Conservation (phyloP, 768 basidiomycete species). For the Pleurotus giganteus region DNA sequence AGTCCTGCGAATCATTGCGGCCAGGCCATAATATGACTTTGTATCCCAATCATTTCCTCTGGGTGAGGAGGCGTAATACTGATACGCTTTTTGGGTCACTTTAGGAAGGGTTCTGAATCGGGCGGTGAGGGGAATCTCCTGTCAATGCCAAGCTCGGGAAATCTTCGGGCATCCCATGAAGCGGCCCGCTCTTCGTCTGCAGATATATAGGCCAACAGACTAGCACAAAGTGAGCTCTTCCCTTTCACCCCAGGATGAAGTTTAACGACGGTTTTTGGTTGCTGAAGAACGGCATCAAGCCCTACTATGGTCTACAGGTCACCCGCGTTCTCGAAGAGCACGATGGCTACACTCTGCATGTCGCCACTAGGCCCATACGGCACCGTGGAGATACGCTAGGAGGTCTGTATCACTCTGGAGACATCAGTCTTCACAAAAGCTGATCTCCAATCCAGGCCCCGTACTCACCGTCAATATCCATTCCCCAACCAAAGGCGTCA, state of each 20-base stretch:
- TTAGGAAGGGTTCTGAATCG: too few relatives aligned
- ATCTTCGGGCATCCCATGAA: not conserved
- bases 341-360: constrained; percentile 53
- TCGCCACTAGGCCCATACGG: constrained; percentile 58
- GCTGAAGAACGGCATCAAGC: constrained; percentile 57
- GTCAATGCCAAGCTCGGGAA: not conserved
- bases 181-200: constrained; percentile 17
- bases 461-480: constrained; percentile 49
- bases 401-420: constrained; percentile 29
- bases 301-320: constrained; percentile 62
- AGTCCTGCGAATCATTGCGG: not conserved
- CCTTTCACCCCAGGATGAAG: constrained; percentile 42
- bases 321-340: constrained; percentile 43
- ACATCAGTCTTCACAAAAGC: constrained; percentile 10
- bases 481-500: constrained; percentile 53
- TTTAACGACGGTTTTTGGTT: constrained; percentile 79
- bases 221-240: not conserved
- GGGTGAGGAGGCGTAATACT: too few relatives aligned
- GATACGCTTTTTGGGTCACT: too few relatives aligned
- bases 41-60: not conserved
- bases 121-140: too few relatives aligned
- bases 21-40: not conserved
- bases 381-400: constrained; percentile 64
- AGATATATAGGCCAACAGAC: constrained; percentile 3
- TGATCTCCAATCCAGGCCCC: constrained; percentile 36